Percentiles rank a stretch among this genome's conserved stretches.
Evolutionary conservation across 495 filamentous ascomycete genomes (phyloP).

Genomic region (Trichoderma asperelloides): DNA sequence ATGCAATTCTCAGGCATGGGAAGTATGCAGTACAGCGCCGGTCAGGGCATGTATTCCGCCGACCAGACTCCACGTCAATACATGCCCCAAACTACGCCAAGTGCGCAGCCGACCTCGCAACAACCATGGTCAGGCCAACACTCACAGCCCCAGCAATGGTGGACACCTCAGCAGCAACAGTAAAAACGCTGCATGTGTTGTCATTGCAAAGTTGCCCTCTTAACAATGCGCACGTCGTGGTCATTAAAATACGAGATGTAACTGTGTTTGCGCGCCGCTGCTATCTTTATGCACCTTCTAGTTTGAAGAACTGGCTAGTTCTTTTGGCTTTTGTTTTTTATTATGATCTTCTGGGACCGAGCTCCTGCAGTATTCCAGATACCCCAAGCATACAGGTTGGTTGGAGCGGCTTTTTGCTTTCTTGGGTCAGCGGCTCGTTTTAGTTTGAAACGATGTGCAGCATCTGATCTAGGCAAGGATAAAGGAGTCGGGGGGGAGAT

Average conservation of each 20-base stretch:
- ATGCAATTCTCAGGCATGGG: constrained; percentile 54
- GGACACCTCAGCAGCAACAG: constrained; percentile 36
- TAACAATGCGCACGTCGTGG: neutral
- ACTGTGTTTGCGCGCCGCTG: constrained; percentile 21
- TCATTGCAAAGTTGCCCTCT: neutral
- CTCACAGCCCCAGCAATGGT: constrained; percentile 31
- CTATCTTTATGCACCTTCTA: constrained; percentile 26
- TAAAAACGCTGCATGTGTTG: constrained; percentile 9
- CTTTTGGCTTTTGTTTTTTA: constrained; percentile 15
- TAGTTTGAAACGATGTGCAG: constrained; percentile 16
- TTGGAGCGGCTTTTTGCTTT: constrained; percentile 21
- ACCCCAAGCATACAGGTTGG: constrained; percentile 16
- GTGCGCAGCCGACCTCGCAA: constrained; percentile 29
- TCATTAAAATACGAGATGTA: neutral
- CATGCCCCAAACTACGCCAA: constrained; percentile 38
- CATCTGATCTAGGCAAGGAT: constrained; percentile 16
- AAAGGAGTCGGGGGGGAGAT: constrained; percentile 22
- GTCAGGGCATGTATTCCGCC: constrained; percentile 48
- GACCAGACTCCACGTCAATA: constrained; percentile 55
- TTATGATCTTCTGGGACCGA: constrained; percentile 11
- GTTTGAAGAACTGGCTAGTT: constrained; percentile 17
- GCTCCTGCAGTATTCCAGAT: constrained; percentile 17
- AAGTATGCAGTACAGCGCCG: constrained; percentile 45
- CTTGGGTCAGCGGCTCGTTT: constrained; percentile 14
- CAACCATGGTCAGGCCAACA: constrained; percentile 36